phyloP scores from a whole-genome alignment of 306 rosid genomes.

The Pachyrhizus erosus region DNA sequence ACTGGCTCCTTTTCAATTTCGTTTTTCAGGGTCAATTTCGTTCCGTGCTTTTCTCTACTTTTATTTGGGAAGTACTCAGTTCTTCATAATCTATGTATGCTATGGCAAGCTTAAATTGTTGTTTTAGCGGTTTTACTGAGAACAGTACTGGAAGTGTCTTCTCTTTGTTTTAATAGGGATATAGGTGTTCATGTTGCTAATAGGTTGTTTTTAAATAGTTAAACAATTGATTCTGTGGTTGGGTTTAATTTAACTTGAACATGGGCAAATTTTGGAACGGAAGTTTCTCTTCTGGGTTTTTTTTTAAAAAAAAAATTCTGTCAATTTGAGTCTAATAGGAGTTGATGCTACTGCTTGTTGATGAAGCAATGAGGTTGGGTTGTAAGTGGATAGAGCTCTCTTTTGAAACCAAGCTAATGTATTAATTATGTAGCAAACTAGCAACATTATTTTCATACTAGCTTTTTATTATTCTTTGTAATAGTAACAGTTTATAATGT shows the following conservation, averaged over 20 bases:
- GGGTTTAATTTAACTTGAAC: neutral
- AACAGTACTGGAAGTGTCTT: neutral
- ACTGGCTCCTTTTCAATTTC: neutral
- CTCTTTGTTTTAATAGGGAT: neutral
- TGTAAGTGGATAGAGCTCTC: neutral
- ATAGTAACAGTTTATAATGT: neutral
- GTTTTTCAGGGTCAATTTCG: no score
- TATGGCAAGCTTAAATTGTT: neutral
- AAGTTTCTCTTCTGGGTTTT: neutral
- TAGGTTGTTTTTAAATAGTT: neutral
- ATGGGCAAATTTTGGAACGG: neutral
- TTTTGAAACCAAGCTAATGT: neutral
- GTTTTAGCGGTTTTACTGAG: neutral
- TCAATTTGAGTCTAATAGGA: neutral
- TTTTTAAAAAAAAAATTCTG: neutral
- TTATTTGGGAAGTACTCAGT: neutral
- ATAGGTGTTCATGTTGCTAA: neutral
- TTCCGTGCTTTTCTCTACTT: no score
- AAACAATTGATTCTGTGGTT: neutral
- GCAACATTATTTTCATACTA: conserved; percentile 1
- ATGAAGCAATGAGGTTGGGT: neutral
- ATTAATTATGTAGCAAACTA: neutral
- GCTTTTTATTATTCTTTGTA: neutral
- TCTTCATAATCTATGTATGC: neutral
- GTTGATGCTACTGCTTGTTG: neutral